phyloP scores from a whole-genome alignment of 768 basidiomycete species.

The Tricholomella constricta region DNA sequence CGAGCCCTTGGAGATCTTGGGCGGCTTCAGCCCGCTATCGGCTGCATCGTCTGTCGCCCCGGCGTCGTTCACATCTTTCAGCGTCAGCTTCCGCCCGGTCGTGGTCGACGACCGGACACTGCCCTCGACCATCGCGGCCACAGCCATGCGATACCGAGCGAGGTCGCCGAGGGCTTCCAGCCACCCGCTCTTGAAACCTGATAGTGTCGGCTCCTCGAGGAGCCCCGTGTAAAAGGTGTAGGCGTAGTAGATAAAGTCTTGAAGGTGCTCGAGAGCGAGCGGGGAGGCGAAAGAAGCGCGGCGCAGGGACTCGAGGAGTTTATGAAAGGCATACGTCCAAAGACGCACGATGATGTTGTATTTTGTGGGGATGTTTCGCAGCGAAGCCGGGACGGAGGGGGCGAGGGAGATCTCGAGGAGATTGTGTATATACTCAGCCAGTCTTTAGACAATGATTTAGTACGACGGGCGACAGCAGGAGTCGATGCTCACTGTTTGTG shows the following conservation, averaged over 20 bases:
- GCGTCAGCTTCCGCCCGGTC: conserved; percentile 46
- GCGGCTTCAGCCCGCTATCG: conserved; percentile 5
- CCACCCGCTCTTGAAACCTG: conserved; percentile 79
- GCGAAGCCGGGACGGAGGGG: conserved; percentile 83
- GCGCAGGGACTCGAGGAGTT: conserved; percentile 86
- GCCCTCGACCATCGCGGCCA: conserved; percentile 80
- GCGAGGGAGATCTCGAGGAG: conserved; percentile 85
- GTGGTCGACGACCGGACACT: conserved; percentile 33
- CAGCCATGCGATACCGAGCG: conserved; percentile 91
- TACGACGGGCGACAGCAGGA: conserved; percentile 2
- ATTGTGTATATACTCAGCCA: conserved; percentile 89
- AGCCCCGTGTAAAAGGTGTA: conserved; percentile 93
- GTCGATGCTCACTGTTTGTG: conserved; percentile 77
- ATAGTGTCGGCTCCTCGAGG: conserved; percentile 76
- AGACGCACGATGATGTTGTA: conserved; percentile 95
- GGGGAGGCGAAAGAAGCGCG: conserved; percentile 72
- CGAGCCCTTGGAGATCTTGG: conserved; percentile 25
- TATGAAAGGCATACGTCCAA: conserved; percentile 91
- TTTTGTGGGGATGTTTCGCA: conserved; percentile 87
- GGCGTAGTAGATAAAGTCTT: conserved; percentile 93
- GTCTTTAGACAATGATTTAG: conserved; percentile 44
- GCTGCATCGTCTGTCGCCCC: conserved; percentile 28
- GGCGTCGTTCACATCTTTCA: conserved; percentile 55
- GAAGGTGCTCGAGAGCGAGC: conserved; percentile 85
- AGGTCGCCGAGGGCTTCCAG: conserved; percentile 96